A percentile compares a stretch with the other conserved stretches of the same genome.
These are phyloP conservation scores for Sonneratia alba DNA, from an alignment of 345 rosid species.

Conservation along the genomic window DNA sequence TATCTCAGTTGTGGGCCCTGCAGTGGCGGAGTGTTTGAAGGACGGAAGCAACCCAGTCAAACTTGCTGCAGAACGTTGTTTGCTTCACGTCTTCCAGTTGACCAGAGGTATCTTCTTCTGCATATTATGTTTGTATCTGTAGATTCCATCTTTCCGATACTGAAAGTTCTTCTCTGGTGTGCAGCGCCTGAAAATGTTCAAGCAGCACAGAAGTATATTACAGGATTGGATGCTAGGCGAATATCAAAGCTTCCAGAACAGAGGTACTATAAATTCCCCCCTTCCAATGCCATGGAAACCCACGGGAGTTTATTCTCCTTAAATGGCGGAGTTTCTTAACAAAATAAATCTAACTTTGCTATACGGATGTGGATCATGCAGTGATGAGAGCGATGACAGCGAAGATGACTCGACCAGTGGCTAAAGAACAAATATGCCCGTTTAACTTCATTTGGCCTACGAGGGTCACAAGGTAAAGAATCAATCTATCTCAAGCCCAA, in stretches of 20 bases:
- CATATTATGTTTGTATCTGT: neutral
- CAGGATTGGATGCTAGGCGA: conserved; percentile 93
- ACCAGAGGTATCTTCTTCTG: conserved; percentile 43
- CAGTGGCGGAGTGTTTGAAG: conserved; percentile 73
- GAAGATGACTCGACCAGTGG: conserved; percentile 51
- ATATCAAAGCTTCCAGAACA: conserved; percentile 63
- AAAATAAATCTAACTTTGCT: neutral
- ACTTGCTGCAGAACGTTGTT: conserved; percentile 89
- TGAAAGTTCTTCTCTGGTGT: conserved; percentile 3
- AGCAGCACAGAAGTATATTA: conserved; percentile 82
- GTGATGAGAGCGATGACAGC: conserved; percentile 66
- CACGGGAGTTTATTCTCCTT: too few relatives aligned
- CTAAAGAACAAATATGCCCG: conserved; percentile 14
- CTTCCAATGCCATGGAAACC: neutral
- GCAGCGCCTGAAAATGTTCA: conserved; percentile 72
- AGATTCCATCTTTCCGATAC: neutral
- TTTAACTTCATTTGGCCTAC: neutral
- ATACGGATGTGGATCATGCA: conserved; percentile 24
- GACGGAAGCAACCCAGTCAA: conserved; percentile 76
- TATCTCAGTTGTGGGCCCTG: conserved; percentile 57
- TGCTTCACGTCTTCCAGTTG: conserved; percentile 66
- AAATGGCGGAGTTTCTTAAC: neutral
- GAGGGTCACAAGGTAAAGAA: neutral
- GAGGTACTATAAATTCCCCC: conserved; percentile 32
- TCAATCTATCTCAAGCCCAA: neutral